Conservation (phyloP, 306 rosid species). For the Cyclanthera cordifolia region DNA sequence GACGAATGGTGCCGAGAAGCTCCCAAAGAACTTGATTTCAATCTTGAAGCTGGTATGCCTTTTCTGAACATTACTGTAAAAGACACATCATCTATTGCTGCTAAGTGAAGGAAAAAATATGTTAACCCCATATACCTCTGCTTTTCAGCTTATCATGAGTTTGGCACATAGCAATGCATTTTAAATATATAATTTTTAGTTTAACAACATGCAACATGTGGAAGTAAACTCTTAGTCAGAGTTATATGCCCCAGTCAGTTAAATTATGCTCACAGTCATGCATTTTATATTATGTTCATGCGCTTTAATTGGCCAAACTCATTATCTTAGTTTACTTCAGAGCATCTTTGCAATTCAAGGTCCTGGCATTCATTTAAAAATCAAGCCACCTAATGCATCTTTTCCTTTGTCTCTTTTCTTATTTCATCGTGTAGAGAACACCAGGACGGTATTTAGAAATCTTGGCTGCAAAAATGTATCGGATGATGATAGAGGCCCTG, state of each 20-base stretch:
- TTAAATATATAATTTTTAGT: too few relatives aligned
- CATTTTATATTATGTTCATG: too few relatives aligned
- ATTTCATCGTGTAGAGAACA: constrained; percentile 53
- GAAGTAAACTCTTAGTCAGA: too few relatives aligned
- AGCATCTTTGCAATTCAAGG: constrained; percentile 5
- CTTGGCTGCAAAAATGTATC: constrained; percentile 58
- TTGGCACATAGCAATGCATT: not conserved
- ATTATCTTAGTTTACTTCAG: not conserved
- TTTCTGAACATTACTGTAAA: constrained; percentile 14
- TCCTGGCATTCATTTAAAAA: not conserved
- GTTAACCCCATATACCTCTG: not conserved
- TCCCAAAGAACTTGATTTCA: constrained; percentile 94
- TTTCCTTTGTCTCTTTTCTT: constrained; percentile 8
- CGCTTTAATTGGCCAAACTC: not conserved
- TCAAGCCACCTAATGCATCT: not conserved
- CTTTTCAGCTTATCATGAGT: not conserved
- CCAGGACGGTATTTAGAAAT: constrained; percentile 75
- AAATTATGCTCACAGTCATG: too few relatives aligned
- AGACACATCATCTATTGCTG: not conserved
- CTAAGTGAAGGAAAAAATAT: not conserved
- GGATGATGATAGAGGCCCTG: constrained; percentile 27
- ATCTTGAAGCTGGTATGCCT: constrained; percentile 74
- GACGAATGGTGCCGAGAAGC: constrained; percentile 99
- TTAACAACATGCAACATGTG: too few relatives aligned
- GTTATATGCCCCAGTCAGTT: too few relatives aligned